Evolutionary conservation across 1,284 basidiomycete species (phyloP).

Genomic region (Trametes sp.): DNA sequence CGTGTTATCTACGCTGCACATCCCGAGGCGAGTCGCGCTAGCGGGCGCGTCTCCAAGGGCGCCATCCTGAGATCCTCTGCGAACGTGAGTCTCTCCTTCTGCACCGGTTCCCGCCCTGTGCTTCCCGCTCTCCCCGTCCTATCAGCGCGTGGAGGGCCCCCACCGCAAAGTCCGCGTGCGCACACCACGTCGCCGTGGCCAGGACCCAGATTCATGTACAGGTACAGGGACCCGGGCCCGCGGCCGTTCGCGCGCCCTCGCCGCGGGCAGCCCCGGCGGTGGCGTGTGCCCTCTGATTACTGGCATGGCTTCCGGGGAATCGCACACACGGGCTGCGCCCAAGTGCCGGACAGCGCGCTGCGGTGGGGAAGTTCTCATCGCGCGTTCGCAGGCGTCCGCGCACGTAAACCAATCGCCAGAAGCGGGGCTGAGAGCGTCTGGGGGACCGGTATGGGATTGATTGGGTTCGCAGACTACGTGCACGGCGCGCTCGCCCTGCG

Average conservation of each 20-base stretch:
- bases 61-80: not conserved
- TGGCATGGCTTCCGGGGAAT: not conserved
- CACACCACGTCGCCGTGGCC: no score
- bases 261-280: not conserved
- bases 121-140: not conserved
- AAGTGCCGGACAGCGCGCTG: not conserved
- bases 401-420: not conserved
- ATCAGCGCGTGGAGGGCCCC: not conserved
- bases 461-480: no score
- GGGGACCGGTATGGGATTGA: not conserved
- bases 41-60: not conserved
- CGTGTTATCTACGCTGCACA: not conserved
- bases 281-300: not conserved
- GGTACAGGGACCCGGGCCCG: not conserved
- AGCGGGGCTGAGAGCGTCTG: not conserved
- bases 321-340: not conserved
- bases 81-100: not conserved
- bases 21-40: not conserved
- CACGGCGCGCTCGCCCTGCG: no score
- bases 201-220: no score
- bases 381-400: not conserved
- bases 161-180: not conserved
- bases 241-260: not conserved
- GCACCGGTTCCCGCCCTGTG: not conserved
- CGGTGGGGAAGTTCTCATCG: not conserved